Evolutionary conservation across 371 early-diverging fungal genomes (phyloP).

Genomic region (Batkoa obscura): DNA sequence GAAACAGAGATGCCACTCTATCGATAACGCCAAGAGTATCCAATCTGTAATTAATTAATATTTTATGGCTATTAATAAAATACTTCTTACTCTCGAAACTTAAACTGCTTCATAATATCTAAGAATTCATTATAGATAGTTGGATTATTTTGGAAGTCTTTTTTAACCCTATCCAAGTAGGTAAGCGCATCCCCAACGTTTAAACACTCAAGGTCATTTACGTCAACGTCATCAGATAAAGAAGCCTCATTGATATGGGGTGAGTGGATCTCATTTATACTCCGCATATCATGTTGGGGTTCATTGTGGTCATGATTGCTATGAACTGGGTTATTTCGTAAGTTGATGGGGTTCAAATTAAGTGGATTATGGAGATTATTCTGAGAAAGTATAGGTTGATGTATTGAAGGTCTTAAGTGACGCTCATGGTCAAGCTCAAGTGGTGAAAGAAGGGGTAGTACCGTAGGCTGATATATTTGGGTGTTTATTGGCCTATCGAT

Average conservation of each 20-base stretch:
- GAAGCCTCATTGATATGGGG: too few species aligned
- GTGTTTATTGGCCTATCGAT: background rate
- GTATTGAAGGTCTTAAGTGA: background rate
- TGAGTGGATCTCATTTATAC: too few species aligned
- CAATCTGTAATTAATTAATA: constrained; percentile 34
- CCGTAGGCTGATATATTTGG: too few species aligned
- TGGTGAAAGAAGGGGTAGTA: background rate
- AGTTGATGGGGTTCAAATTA: background rate
- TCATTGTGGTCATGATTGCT: background rate
- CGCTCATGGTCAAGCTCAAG: background rate
- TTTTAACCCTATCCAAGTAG: constrained; percentile 94
- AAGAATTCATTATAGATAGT: constrained; percentile 95
- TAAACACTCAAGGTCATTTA: constrained; percentile 8
- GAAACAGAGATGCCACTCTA: constrained; percentile 86
- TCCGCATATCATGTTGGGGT: too few species aligned
- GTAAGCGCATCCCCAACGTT: constrained; percentile 82
- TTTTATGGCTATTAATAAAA: constrained; percentile 14
- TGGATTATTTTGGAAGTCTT: constrained; percentile 78
- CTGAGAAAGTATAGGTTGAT: constrained; percentile 2
- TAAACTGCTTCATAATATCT: constrained; percentile 99
- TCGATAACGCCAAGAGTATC: constrained; percentile 93
- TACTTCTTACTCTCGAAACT: constrained; percentile 65
- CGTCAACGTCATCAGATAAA: too few species aligned
- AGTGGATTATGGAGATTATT: background rate
- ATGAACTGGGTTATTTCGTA: background rate